Percentiles rank a stretch among this genome's conserved stretches.
phyloP scores from a whole-genome alignment of 2,329 filamentous ascomycete genomes.

The Parasarocladium wereldwijsianum region DNA sequence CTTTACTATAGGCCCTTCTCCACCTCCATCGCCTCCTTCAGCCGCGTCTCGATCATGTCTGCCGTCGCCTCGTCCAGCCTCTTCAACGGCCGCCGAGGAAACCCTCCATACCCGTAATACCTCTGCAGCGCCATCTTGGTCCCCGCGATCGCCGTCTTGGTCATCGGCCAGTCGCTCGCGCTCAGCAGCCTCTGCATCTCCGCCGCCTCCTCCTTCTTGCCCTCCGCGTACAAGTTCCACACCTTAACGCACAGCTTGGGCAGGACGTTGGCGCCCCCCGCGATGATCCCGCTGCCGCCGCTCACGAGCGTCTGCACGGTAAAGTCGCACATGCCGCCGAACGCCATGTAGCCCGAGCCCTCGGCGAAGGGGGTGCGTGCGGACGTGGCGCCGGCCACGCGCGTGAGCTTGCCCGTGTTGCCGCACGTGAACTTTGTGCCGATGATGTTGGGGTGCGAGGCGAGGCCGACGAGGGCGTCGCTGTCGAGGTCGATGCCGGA shows the following conservation, averaged over 20 bases:
- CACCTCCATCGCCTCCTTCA: conserved; percentile 50
- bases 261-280: conserved; percentile 72
- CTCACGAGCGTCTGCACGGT: conserved; percentile 67
- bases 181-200: conserved; percentile 64
- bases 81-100: conserved; percentile 59
- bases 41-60: conserved; percentile 36
- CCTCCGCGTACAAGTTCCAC: conserved; percentile 61
- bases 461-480: conserved; percentile 68
- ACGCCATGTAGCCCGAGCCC: conserved; percentile 64
- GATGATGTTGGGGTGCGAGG: conserved; percentile 67
- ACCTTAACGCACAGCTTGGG: conserved; percentile 69
- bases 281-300: conserved; percentile 73
- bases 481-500: conserved; percentile 82
- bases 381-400: conserved; percentile 58
- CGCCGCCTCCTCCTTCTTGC: conserved; percentile 61
- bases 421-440: conserved; percentile 89
- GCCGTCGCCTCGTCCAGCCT: conserved; percentile 43
- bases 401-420: conserved; percentile 77
- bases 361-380: conserved; percentile 49
- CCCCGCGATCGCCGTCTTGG: conserved; percentile 71
- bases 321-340: conserved; percentile 80
- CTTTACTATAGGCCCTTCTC: conserved; percentile 44
- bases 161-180: conserved; percentile 69
- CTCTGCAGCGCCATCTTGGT: conserved; percentile 72
- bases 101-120: conserved; percentile 70